Percentiles rank a stretch among this genome's conserved stretches.
These are phyloP conservation scores for Microdochium nivale DNA, from an alignment of 2,329 filamentous ascomycete genomes.

Conservation along the genomic window DNA sequence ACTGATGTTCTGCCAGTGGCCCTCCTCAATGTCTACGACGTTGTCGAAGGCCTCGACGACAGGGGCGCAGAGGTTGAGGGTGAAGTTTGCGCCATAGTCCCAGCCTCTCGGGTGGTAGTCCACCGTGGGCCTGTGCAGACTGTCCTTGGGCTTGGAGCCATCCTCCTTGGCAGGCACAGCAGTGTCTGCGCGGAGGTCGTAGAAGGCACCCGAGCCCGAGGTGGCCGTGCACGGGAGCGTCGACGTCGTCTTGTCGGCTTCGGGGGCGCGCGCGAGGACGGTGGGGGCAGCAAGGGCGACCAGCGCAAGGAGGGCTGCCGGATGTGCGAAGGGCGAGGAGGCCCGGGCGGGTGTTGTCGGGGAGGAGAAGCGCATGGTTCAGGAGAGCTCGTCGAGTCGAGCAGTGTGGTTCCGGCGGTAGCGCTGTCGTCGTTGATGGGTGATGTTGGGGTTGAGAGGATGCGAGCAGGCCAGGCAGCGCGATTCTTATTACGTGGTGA, in stretches of 20 bases:
- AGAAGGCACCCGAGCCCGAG: conserved; percentile 48
- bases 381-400: neutral
- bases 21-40: conserved; percentile 55
- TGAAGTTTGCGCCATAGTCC: conserved; percentile 76
- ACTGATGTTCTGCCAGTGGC: conserved; percentile 63
- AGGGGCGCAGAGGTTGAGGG: conserved; percentile 70
- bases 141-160: conserved; percentile 28
- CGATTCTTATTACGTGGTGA: neutral
- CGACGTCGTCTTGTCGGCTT: conserved; percentile 30
- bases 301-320: conserved; percentile 13
- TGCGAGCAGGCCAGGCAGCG: neutral
- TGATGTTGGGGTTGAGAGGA: neutral
- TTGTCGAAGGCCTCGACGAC: conserved; percentile 59
- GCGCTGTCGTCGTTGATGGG: neutral
- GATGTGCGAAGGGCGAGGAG: neutral
- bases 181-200: conserved; percentile 47
- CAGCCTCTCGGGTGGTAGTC: conserved; percentile 62
- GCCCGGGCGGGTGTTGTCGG: conserved; percentile 7
- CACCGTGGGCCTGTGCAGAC: conserved; percentile 29
- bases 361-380: conserved; percentile 16
- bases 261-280: conserved; percentile 19
- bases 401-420: neutral
- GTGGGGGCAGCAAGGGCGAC: conserved; percentile 26
- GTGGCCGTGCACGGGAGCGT: conserved; percentile 45
- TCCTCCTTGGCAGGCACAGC: conserved; percentile 33